Percentiles rank a stretch among this genome's conserved stretches.
Evolutionary conservation across 2,329 filamentous ascomycete species (phyloP).

Genomic region (Plenodomus tracheiphilus): DNA sequence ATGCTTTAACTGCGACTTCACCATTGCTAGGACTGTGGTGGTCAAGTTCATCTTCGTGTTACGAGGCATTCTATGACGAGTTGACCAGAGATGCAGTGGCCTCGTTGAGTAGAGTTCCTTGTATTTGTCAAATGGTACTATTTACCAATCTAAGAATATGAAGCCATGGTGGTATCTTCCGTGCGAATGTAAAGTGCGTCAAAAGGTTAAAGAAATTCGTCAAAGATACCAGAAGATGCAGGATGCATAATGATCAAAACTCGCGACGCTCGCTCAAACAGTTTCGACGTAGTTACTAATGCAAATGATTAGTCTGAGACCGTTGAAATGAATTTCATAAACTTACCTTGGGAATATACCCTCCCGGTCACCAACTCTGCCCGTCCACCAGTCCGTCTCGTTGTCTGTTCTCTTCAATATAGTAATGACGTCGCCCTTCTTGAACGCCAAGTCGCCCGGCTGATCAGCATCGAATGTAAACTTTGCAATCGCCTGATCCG

Average conservation of each 20-base stretch:
- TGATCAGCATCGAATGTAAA: constrained; percentile 96
- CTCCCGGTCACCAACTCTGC: constrained; percentile 78
- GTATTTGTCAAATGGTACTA: constrained; percentile 2
- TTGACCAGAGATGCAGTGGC: too few relatives aligned
- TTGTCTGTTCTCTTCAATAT: constrained; percentile 94
- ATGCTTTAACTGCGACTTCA: neutral
- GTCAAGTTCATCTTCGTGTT: too few relatives aligned
- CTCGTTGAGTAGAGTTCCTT: neutral
- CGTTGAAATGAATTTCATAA: neutral
- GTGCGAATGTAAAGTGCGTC: neutral
- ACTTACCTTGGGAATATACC: constrained; percentile 87
- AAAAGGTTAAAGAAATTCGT: constrained; percentile 4
- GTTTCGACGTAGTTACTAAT: constrained; percentile 48
- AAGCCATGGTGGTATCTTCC: constrained; percentile 17
- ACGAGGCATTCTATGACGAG: too few relatives aligned
- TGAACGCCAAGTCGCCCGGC: constrained; percentile 89
- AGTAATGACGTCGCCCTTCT: constrained; percentile 95
- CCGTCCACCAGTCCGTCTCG: constrained; percentile 97
- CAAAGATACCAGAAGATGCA: neutral
- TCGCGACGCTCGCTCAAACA: constrained; percentile 15
- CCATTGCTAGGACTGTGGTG: too few relatives aligned
- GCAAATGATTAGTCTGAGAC: neutral
- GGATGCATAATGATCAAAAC: neutral
- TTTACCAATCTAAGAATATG: constrained; percentile 14
- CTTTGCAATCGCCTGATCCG: constrained; percentile 84